These are phyloP conservation scores for Leishmania amazonensis DNA, from an alignment of 208 protist genomes.

Conservation along the genomic window DNA sequence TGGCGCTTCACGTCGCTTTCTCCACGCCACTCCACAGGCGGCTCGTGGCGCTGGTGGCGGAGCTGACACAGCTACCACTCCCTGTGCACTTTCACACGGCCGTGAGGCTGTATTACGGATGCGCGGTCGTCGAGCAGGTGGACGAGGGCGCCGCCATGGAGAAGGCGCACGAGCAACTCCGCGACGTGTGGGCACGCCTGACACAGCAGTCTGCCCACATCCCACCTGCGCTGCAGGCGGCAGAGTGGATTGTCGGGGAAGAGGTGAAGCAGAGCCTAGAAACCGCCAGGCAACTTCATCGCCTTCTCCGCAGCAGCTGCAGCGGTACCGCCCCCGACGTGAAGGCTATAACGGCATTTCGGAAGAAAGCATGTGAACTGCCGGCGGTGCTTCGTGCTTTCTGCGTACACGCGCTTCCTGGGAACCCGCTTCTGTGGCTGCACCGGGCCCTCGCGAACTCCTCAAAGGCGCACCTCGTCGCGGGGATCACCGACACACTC, in stretches of 20 bases:
- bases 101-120: constrained; percentile 25
- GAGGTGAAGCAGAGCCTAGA: constrained; percentile 8
- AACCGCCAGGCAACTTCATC: constrained; percentile 11
- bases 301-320: constrained; percentile 2
- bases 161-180: constrained; percentile 8
- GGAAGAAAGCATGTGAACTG: constrained; percentile 10
- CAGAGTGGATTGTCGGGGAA: constrained; percentile 18
- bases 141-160: constrained; percentile 1
- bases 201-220: constrained; percentile 7
- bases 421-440: constrained; percentile 23
- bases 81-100: constrained; percentile 33
- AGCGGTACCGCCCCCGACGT: not conserved
- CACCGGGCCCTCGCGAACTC: constrained; percentile 12
- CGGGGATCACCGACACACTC: constrained; percentile 16
- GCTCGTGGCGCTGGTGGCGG: constrained; percentile 12
- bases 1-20: constrained; percentile 21
- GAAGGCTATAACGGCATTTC: constrained; percentile 8
- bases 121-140: constrained; percentile 13
- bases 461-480: constrained; percentile 3
- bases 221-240: constrained; percentile 10
- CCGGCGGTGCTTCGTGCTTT: constrained; percentile 24
- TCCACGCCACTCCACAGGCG: constrained; percentile 16
- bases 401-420: constrained; percentile 33
- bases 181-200: constrained; percentile 13
- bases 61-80: constrained; percentile 18